Conservation (phyloP, 768 basidiomycete genomes). For the Megacollybia marginata region DNA sequence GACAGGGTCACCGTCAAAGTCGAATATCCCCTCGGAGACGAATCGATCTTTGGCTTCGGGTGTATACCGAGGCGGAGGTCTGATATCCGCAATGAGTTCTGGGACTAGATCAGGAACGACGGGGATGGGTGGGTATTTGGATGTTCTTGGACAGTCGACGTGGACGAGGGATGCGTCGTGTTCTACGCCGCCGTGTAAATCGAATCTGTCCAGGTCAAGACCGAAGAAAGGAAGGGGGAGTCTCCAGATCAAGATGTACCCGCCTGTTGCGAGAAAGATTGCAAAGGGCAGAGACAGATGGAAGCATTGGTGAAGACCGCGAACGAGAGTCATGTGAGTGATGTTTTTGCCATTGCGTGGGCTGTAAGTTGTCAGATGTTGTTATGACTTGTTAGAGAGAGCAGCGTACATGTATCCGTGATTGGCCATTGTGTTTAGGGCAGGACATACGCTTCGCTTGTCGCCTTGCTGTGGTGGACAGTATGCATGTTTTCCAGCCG, state of each 20-base stretch:
- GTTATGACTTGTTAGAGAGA: neutral
- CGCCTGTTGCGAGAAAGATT: constrained; percentile 38
- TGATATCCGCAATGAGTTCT: constrained; percentile 26
- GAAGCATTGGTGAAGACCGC: constrained; percentile 43
- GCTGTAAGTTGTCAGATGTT: constrained; percentile 22
- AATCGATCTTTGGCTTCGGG: constrained; percentile 15
- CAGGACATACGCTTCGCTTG: constrained; percentile 41
- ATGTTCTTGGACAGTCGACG: constrained; percentile 28
- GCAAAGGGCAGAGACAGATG: constrained; percentile 41
- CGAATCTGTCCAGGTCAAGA: constrained; percentile 29
- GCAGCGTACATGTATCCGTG: constrained; percentile 40
- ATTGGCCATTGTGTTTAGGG: constrained; percentile 44
- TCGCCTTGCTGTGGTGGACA: constrained; percentile 16
- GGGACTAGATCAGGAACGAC: constrained; percentile 31
- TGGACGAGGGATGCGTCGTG: constrained; percentile 60
- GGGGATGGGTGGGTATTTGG: constrained; percentile 37
- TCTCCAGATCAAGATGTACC: constrained; percentile 34
- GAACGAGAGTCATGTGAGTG: constrained; percentile 28
- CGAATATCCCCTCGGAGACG: constrained; percentile 13
- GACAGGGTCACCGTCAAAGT: constrained; percentile 7
- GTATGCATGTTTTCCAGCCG: neutral
- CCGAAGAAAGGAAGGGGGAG: constrained; percentile 23
- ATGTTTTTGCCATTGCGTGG: constrained; percentile 47
- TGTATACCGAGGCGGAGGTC: constrained; percentile 12
- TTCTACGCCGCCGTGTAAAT: constrained; percentile 43